phyloP scores from a whole-genome alignment of 495 filamentous ascomycete genomes.

The Aspergillus bridgeri region DNA sequence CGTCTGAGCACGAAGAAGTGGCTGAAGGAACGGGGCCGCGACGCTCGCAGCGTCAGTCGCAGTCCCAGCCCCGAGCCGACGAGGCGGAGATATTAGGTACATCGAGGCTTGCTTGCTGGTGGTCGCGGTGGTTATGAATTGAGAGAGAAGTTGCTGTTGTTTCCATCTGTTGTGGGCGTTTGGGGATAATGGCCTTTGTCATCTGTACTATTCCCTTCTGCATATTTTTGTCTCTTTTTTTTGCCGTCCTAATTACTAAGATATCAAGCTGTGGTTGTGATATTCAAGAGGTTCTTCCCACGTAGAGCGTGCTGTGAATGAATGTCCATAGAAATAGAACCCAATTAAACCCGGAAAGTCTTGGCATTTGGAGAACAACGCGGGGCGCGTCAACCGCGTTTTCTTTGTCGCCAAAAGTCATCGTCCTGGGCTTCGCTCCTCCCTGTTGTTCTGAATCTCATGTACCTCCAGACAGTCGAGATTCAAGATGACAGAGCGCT shows the following conservation, averaged over 20 bases:
- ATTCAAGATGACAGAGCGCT: slow-evolving; percentile 17
- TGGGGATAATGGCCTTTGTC: slow-evolving; percentile 21
- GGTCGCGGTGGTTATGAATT: slow-evolving; percentile 8
- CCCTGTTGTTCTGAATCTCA: neutral
- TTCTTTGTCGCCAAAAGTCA: neutral
- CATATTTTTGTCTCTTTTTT: slow-evolving; percentile 6
- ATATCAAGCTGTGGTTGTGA: slow-evolving; percentile 20
- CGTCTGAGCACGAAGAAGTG: slow-evolving; percentile 92
- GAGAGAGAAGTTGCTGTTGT: neutral
- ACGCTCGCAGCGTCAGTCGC: slow-evolving; percentile 73
- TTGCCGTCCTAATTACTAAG: slow-evolving; percentile 13
- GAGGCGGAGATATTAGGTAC: slow-evolving; percentile 60
- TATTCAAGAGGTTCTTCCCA: slow-evolving; percentile 12
- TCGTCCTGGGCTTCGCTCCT: neutral
- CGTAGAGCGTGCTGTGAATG: neutral
- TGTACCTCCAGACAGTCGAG: neutral
- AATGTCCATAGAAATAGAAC: neutral
- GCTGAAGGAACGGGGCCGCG: slow-evolving; percentile 79
- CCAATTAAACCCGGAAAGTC: neutral
- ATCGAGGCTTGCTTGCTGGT: neutral
- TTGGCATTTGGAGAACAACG: neutral
- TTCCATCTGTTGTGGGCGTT: slow-evolving; percentile 7
- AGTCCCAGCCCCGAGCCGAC: slow-evolving; percentile 77
- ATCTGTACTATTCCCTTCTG: slow-evolving; percentile 13
- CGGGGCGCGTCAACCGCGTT: neutral